These are phyloP conservation scores for Oenanthe sinensis DNA, from an alignment of 129 eudicot genomes.

Conservation along the genomic window DNA sequence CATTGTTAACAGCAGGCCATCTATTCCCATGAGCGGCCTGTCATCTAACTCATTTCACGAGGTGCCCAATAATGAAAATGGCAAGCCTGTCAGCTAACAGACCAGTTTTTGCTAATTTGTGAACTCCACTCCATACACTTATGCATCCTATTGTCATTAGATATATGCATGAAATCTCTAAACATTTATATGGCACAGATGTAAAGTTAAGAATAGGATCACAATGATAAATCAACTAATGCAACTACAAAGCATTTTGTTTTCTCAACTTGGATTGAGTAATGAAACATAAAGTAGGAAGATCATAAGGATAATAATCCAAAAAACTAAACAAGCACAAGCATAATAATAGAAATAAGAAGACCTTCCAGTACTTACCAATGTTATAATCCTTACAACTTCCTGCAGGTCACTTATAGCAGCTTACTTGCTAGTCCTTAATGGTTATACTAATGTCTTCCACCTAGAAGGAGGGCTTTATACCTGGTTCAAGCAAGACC, in stretches of 20 bases:
- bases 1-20: neutral
- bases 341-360: neutral
- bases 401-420: slow-evolving; percentile 94
- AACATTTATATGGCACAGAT: neutral
- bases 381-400: slow-evolving; percentile 10
- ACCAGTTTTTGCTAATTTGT: neutral
- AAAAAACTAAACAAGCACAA: neutral
- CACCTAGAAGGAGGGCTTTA: slow-evolving; percentile 93
- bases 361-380: neutral
- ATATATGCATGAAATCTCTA: neutral
- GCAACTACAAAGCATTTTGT: neutral
- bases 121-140: neutral
- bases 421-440: slow-evolving; percentile 88
- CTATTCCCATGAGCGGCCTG: neutral
- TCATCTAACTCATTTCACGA: neutral
- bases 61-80: neutral
- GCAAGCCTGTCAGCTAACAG: neutral
- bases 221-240: neutral
- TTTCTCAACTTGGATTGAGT: neutral
- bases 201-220: neutral
- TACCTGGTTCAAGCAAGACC: slow-evolving; percentile 74
- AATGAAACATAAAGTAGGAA: neutral
- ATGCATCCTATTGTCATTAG: neutral
- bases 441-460: slow-evolving; percentile 79
- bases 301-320: neutral